Conservation (phyloP, 805 yeast genomes). For the Saccharomycopsis amapae region DNA sequence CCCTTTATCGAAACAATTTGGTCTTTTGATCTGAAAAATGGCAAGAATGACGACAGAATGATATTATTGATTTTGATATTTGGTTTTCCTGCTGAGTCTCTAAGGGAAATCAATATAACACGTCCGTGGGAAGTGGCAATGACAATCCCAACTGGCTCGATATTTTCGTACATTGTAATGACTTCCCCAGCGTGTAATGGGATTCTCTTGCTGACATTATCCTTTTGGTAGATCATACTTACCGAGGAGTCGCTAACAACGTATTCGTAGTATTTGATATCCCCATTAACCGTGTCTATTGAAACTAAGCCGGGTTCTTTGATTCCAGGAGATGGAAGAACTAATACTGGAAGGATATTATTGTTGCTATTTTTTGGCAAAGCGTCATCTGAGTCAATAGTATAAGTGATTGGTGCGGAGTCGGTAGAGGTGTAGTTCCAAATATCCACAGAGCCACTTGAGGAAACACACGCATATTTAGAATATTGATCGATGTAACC, state of each 20-base stretch:
- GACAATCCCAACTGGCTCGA: slow-evolving; percentile 70
- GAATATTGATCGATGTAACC: slow-evolving; percentile 44
- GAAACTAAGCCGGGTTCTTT: slow-evolving; percentile 64
- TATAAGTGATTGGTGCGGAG: slow-evolving; percentile 36
- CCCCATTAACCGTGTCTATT: slow-evolving; percentile 52
- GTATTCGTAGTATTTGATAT: slow-evolving; percentile 63
- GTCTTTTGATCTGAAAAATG: slow-evolving; percentile 26
- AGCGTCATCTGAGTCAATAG: too few relatives aligned
- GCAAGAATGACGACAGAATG: slow-evolving; percentile 30
- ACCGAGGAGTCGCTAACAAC: slow-evolving; percentile 63
- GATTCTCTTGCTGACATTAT: slow-evolving; percentile 31
- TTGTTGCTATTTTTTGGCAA: too few relatives aligned
- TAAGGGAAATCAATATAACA: slow-evolving; percentile 51
- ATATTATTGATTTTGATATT: slow-evolving; percentile 27
- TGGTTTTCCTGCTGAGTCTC: slow-evolving; percentile 65
- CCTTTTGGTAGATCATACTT: slow-evolving; percentile 42
- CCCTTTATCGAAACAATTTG: slow-evolving; percentile 52
- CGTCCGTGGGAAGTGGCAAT: slow-evolving; percentile 66
- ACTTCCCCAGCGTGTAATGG: slow-evolving; percentile 46
- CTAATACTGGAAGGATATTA: slow-evolving; percentile 43
- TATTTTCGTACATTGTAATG: slow-evolving; percentile 47
- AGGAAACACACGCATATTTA: slow-evolving; percentile 42
- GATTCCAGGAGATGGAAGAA: slow-evolving; percentile 48
- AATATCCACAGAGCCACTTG: slow-evolving; percentile 44
- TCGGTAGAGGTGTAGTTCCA: slow-evolving; percentile 68